Percentiles rank a stretch among this genome's conserved stretches.
phyloP scores from a whole-genome alignment of 257 asterid genomes.

The Coffea eugenioides region DNA sequence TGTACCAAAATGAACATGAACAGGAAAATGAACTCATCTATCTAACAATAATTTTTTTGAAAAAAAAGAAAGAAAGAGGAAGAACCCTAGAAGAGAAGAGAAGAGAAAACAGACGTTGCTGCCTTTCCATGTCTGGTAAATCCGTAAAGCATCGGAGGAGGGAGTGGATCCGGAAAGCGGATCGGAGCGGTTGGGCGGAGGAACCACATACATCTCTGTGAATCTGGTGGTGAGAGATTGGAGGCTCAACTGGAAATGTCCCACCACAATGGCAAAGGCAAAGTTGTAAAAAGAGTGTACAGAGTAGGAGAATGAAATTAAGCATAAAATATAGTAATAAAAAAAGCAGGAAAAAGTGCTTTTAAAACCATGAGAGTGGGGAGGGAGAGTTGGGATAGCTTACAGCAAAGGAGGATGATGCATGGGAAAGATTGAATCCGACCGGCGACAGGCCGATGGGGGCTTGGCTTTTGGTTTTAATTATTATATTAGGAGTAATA shows the following conservation, averaged over 20 bases:
- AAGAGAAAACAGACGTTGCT: slow-evolving; percentile 63
- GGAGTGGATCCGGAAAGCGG: slow-evolving; percentile 69
- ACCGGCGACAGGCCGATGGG: slow-evolving; percentile 23
- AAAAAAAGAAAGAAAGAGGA: not conserved
- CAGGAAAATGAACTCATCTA: not conserved
- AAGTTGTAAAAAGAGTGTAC: not conserved
- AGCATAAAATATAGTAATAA: not conserved
- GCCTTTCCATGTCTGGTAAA: slow-evolving; percentile 97
- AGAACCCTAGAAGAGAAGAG: not conserved
- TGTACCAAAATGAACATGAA: not conserved
- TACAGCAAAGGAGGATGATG: not conserved
- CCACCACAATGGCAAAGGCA: slow-evolving; percentile 26
- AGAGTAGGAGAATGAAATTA: slow-evolving; percentile 6
- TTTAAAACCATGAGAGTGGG: too few relatives aligned
- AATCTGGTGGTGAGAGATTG: not conserved
- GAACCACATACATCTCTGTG: slow-evolving; percentile 70
- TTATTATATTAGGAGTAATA: too few relatives aligned
- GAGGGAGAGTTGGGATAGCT: slow-evolving; percentile 7
- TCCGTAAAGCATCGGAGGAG: slow-evolving; percentile 57
- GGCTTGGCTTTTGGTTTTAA: not conserved
- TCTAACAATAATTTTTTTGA: not conserved
- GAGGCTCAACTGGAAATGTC: slow-evolving; percentile 30
- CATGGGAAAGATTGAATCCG: slow-evolving; percentile 20
- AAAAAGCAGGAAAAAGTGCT: too few relatives aligned
- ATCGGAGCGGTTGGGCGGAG: slow-evolving; percentile 79